phyloP scores from a whole-genome alignment of 139 green algal genomes.

The Picochlorum sp. region DNA sequence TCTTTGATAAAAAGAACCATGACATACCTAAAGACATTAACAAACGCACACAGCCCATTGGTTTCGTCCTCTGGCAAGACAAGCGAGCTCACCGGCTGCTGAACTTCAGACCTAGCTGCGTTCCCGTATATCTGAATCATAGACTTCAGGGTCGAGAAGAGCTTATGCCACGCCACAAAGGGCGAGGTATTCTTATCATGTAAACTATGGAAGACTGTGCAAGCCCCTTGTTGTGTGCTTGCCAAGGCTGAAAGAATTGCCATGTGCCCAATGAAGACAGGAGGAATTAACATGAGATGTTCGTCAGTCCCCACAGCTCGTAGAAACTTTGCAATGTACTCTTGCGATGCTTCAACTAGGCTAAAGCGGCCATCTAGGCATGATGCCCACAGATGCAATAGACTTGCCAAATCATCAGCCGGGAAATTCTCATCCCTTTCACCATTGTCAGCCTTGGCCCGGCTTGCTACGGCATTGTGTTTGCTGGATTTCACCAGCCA shows the following conservation, averaged over 20 bases:
- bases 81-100: neutral
- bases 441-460: too few relatives aligned
- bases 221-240: slow-evolving; percentile 33
- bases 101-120: neutral
- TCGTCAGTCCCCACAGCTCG: slow-evolving; percentile 22
- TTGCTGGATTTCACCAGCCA: neutral
- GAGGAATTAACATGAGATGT: slow-evolving; percentile 13
- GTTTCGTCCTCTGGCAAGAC: slow-evolving; percentile 32
- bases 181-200: slow-evolving; percentile 22
- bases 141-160: slow-evolving; percentile 47
- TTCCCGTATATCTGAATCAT: slow-evolving; percentile 20
- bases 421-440: too few relatives aligned
- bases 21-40: slow-evolving; percentile 25
- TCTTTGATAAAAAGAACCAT: neutral
- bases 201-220: slow-evolving; percentile 36
- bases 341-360: slow-evolving; percentile 33
- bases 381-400: neutral
- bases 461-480: too few relatives aligned
- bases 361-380: slow-evolving; percentile 10
- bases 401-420: too few relatives aligned
- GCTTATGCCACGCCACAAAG: slow-evolving; percentile 49
- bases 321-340: slow-evolving; percentile 46
- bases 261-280: slow-evolving; percentile 49
- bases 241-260: slow-evolving; percentile 54
- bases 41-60: slow-evolving; percentile 29